A percentile compares a stretch with the other conserved stretches of the same genome.
Conservation (phyloP, 306 rosid genomes). For the Trichosanthes cucumerina region DNA sequence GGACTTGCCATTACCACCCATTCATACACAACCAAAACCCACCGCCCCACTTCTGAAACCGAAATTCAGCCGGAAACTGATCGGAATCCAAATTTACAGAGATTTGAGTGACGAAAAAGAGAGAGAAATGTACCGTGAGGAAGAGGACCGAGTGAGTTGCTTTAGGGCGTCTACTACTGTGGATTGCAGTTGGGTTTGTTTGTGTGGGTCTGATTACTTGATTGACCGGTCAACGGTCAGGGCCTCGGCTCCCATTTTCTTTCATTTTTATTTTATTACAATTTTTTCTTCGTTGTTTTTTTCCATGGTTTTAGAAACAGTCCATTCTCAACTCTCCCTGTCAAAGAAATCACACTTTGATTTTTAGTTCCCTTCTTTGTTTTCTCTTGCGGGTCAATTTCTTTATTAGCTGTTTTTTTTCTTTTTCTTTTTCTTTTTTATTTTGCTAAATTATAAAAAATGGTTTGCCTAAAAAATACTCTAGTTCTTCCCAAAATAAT, state of each 20-base stretch:
- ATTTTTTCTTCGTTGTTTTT: neutral
- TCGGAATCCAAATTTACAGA: neutral
- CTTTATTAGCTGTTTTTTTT: neutral
- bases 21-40: neutral
- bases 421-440: too few species aligned
- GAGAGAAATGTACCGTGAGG: neutral
- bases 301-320: neutral
- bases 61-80: neutral
- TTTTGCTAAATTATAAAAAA: too few species aligned
- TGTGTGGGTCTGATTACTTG: neutral
- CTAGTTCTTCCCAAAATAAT: too few species aligned
- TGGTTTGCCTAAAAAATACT: too few species aligned
- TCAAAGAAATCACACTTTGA: neutral
- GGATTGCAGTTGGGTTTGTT: neutral
- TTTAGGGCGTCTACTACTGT: neutral
- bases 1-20: conserved; percentile 15
- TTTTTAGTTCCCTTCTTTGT: neutral
- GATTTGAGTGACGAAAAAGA: neutral
- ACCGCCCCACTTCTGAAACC: neutral
- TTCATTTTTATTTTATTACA: neutral
- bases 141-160: neutral
- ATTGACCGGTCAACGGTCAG: neutral
- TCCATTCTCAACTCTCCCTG: neutral
- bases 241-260: neutral
- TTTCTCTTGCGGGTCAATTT: neutral